These are phyloP conservation scores for Schizonepeta tenuifolia DNA, from an alignment of 257 asterid species.

Conservation along the genomic window DNA sequence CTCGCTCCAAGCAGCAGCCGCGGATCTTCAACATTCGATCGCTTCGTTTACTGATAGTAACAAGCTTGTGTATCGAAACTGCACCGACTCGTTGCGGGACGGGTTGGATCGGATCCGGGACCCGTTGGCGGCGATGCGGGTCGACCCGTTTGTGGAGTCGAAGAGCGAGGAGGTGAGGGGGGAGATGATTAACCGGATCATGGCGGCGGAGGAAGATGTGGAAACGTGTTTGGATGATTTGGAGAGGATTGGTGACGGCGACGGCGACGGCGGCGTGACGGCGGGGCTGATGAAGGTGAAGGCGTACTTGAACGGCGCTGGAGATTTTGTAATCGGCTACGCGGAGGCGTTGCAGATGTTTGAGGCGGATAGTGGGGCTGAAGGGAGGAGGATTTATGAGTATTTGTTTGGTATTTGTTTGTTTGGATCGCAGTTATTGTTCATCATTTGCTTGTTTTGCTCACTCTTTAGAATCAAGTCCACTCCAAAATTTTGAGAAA, in stretches of 20 bases:
- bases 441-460: conserved; percentile 38
- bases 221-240: conserved; percentile 16
- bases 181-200: conserved; percentile 18
- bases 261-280: conserved; percentile 11
- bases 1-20: conserved; percentile 33
- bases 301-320: conserved; percentile 32
- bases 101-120: conserved; percentile 17
- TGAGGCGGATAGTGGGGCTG: neutral
- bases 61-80: neutral
- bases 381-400: neutral
- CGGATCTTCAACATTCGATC: neutral
- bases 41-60: no score
- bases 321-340: conserved; percentile 9
- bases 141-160: conserved; percentile 25
- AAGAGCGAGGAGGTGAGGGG: conserved; percentile 24
- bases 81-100: conserved; percentile 16
- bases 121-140: conserved; percentile 13
- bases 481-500: neutral
- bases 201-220: conserved; percentile 28
- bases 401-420: neutral
- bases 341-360: conserved; percentile 12
- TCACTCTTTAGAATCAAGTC: conserved; percentile 8
- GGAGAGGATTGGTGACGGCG: conserved; percentile 18
- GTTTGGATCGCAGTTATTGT: conserved; percentile 33
- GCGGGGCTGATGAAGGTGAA: conserved; percentile 28